A percentile compares a stretch with the other conserved stretches of the same genome.
phyloP scores from a whole-genome alignment of 495 filamentous ascomycete genomes.

The Hyaloscypha finlandica region DNA sequence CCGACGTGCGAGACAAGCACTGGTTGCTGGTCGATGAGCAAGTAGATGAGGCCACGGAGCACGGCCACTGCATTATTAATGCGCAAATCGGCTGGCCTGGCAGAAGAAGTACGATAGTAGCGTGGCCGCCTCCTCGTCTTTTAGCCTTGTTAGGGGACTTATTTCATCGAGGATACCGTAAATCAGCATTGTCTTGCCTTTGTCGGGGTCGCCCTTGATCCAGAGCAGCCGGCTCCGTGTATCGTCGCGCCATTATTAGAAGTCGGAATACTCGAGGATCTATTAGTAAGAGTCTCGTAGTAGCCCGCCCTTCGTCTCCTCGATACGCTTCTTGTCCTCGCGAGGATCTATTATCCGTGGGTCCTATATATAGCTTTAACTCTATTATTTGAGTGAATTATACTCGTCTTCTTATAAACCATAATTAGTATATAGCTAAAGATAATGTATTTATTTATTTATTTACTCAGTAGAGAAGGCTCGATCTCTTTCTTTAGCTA shows the following conservation, averaged over 20 bases:
- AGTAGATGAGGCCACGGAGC: slow-evolving; percentile 38
- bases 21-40: slow-evolving; percentile 39
- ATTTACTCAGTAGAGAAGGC: too few species aligned
- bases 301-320: neutral
- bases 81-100: slow-evolving; percentile 37
- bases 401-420: too few species aligned
- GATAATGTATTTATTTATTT: too few species aligned
- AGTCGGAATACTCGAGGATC: slow-evolving; percentile 1
- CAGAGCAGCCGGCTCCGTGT: slow-evolving; percentile 29
- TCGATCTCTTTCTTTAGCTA: too few species aligned
- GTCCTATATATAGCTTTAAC: neutral
- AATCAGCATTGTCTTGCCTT: slow-evolving; percentile 47
- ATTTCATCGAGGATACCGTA: slow-evolving; percentile 40
- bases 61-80: slow-evolving; percentile 39
- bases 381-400: too few species aligned
- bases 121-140: slow-evolving; percentile 6
- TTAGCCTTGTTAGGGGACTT: too few species aligned
- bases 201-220: slow-evolving; percentile 27
- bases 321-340: neutral
- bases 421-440: too few species aligned
- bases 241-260: slow-evolving; percentile 3
- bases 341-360: neutral
- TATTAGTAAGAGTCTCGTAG: neutral
- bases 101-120: slow-evolving; percentile 51
- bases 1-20: slow-evolving; percentile 37